phyloP scores from a whole-genome alignment of 2,329 filamentous ascomycete genomes.

The Pestalotiopsis sp. region DNA sequence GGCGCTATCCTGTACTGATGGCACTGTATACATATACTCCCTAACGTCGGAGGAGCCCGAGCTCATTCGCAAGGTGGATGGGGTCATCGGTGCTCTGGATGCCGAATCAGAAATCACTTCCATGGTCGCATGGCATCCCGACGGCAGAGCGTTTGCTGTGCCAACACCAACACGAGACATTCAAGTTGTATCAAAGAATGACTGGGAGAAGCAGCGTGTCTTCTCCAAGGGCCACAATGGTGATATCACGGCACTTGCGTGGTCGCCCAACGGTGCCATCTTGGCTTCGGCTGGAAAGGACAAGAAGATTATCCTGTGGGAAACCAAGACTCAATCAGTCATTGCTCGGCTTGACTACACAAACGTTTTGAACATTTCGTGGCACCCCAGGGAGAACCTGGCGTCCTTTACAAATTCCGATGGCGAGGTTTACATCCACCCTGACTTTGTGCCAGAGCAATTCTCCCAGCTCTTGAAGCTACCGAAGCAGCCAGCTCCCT shows the following conservation, averaged over 20 bases:
- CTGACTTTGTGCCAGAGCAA: conserved; percentile 66
- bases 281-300: conserved; percentile 73
- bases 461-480: conserved; percentile 59
- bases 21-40: conserved; percentile 88
- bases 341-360: conserved; percentile 78
- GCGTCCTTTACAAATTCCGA: conserved; percentile 90
- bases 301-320: conserved; percentile 79
- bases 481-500: conserved; percentile 74
- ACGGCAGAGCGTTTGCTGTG: conserved; percentile 87
- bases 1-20: conserved; percentile 85
- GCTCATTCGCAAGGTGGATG: conserved; percentile 81
- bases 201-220: conserved; percentile 83
- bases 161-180: conserved; percentile 82
- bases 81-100: conserved; percentile 79
- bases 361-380: conserved; percentile 83
- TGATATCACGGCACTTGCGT: conserved; percentile 84
- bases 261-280: conserved; percentile 93
- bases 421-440: conserved; percentile 90
- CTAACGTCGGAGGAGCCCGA: conserved; percentile 77
- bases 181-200: conserved; percentile 82
- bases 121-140: conserved; percentile 86
- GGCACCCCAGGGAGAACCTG: conserved; percentile 90
- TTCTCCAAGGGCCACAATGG: conserved; percentile 82
- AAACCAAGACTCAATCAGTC: conserved; percentile 82
- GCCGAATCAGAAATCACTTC: conserved; percentile 76